Conservation (phyloP, 225 moss, liverwort and hornwort species). For the Polytrichum formosum region DNA sequence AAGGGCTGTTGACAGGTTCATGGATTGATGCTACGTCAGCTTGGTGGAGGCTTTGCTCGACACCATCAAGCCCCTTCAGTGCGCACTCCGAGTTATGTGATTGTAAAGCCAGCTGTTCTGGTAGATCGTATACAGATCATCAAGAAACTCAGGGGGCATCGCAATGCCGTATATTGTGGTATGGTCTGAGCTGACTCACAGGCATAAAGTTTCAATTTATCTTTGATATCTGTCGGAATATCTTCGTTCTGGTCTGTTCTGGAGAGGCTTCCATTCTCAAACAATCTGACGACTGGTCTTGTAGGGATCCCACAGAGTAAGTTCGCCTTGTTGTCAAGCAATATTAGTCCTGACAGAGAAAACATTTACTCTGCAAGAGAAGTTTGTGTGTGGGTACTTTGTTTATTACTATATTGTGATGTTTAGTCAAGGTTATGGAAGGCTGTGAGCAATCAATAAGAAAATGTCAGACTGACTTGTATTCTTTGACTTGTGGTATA, state of each 20-base stretch:
- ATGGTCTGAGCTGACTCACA: conserved; percentile 27
- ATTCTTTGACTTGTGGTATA: conserved; percentile 32
- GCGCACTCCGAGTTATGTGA: conserved; percentile 85
- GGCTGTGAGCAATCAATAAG: too few relatives aligned
- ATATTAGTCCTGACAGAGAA: too few relatives aligned
- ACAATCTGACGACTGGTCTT: too few relatives aligned
- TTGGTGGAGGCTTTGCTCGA: conserved; percentile 93
- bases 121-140: conserved; percentile 86
- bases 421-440: too few relatives aligned
- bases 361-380: too few relatives aligned
- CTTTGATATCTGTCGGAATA: too few relatives aligned
- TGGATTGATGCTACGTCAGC: conserved; percentile 85
- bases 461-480: conserved; percentile 15
- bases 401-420: too few relatives aligned
- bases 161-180: conserved; percentile 99
- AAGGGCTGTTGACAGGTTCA: conserved; percentile 48
- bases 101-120: conserved; percentile 85
- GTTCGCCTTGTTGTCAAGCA: too few relatives aligned
- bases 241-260: too few relatives aligned
- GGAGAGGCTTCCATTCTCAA: too few relatives aligned
- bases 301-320: too few relatives aligned
- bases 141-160: conserved; percentile 85
- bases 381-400: too few relatives aligned
- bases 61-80: conserved; percentile 86
- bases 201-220: conserved; percentile 3